Conservation (phyloP, 306 rosid genomes). For the Vicia villosa region DNA sequence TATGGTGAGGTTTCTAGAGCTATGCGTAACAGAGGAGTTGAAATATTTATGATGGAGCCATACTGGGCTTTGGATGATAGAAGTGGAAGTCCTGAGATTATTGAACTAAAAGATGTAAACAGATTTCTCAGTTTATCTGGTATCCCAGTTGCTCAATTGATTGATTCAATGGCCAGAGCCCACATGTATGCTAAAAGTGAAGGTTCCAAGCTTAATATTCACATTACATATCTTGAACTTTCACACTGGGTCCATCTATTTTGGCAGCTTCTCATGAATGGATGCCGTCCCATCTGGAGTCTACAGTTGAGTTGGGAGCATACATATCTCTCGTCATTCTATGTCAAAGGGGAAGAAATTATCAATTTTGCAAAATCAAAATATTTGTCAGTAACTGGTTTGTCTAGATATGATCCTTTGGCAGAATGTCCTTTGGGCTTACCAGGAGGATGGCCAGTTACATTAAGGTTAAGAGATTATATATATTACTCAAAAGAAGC, state of each 20-base stretch:
- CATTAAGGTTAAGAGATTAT: slow-evolving; percentile 61
- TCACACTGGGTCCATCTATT: slow-evolving; percentile 89
- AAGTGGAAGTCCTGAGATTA: slow-evolving; percentile 39
- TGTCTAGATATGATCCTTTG: slow-evolving; percentile 47
- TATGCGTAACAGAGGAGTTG: slow-evolving; percentile 98
- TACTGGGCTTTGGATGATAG: slow-evolving; percentile 61
- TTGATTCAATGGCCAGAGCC: slow-evolving; percentile 70
- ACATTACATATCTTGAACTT: slow-evolving; percentile 75
- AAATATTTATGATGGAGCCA: slow-evolving; percentile 83
- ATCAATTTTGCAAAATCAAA: slow-evolving; percentile 51
- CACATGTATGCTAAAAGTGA: slow-evolving; percentile 74
- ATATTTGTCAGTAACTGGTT: slow-evolving; percentile 43
- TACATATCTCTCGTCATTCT: slow-evolving; percentile 73
- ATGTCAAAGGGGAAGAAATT: slow-evolving; percentile 56
- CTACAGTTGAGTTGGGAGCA: slow-evolving; percentile 88
- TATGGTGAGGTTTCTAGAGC: slow-evolving; percentile 94
- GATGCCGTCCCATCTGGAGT: slow-evolving; percentile 77
- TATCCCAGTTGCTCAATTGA: slow-evolving; percentile 62
- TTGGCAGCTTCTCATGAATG: slow-evolving; percentile 68
- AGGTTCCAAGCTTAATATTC: slow-evolving; percentile 52
- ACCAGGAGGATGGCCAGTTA: slow-evolving; percentile 91
- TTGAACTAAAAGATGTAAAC: slow-evolving; percentile 61
- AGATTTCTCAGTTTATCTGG: slow-evolving; percentile 72
- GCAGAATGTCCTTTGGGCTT: slow-evolving; percentile 45
- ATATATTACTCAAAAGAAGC: slow-evolving; percentile 66